Evolutionary conservation across 805 yeast species (phyloP).

Genomic region (Lipomyces chichibuensis): DNA sequence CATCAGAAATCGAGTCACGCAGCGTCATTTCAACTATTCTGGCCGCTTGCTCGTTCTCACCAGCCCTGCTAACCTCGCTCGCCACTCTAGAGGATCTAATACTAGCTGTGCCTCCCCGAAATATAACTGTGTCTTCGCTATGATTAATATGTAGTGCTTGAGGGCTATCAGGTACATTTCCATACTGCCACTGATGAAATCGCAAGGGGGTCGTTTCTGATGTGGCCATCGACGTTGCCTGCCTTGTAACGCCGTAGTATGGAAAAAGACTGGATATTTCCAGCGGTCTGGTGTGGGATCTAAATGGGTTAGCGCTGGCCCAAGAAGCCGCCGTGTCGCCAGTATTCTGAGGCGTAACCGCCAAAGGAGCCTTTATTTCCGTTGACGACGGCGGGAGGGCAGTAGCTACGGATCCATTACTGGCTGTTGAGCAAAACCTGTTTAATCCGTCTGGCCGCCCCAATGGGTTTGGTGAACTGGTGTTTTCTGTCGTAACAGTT

Average conservation of each 20-base stretch:
- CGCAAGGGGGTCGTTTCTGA: neutral
- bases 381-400: neutral
- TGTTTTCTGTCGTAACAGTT: neutral
- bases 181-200: slow-evolving; percentile 1
- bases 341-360: slow-evolving; percentile 2
- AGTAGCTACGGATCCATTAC: neutral
- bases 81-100: neutral
- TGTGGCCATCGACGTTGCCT: neutral
- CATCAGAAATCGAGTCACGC: slow-evolving; percentile 3
- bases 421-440: slow-evolving; percentile 2
- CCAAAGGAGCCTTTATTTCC: neutral
- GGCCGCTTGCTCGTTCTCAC: slow-evolving; percentile 3
- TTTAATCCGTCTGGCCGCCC: neutral
- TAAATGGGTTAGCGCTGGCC: slow-evolving; percentile 8
- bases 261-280: slow-evolving; percentile 7
- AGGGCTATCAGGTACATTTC: neutral
- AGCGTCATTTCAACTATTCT: neutral
- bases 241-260: slow-evolving; percentile 7
- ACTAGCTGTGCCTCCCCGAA: neutral
- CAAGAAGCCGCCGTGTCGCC: slow-evolving; percentile 8
- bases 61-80: neutral
- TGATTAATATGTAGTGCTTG: neutral
- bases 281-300: neutral
- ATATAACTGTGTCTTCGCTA: neutral
- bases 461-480: neutral